Evolutionary conservation across 495 filamentous ascomycete genomes (phyloP).

Genomic region (Xylaria bambusicola): DNA sequence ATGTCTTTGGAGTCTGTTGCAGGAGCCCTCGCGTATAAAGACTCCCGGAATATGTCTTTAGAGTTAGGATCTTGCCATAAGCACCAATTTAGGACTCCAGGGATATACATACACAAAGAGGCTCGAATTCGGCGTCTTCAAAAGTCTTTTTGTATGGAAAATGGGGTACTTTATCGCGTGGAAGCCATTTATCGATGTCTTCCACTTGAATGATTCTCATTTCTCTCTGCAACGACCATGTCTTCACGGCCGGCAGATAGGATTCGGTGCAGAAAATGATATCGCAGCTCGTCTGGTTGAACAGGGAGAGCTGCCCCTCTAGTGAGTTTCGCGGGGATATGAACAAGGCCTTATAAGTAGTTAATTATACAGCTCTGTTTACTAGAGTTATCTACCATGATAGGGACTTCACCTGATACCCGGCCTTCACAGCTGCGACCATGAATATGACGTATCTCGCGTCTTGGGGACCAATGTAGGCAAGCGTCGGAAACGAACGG

Average conservation of each 20-base stretch:
- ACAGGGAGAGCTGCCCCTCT: constrained; percentile 39
- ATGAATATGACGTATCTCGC: constrained; percentile 31
- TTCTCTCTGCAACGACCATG: no score
- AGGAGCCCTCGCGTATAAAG: no score
- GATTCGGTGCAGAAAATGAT: constrained; percentile 26
- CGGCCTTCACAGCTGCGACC: constrained; percentile 23
- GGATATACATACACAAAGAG: no score
- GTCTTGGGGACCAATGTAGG: constrained; percentile 30
- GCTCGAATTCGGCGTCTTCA: no score
- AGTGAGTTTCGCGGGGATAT: constrained; percentile 42
- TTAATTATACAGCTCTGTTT: no score
- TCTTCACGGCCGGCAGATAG: constrained; percentile 29
- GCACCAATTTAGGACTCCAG: no score
- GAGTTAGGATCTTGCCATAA: constrained; percentile 22
- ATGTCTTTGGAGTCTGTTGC: no score
- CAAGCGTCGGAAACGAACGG: constrained; percentile 16
- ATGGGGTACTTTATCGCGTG: constrained; percentile 11
- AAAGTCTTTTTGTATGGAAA: no score
- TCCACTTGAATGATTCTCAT: no score
- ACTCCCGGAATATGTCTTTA: no score
- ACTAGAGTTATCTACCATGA: no score
- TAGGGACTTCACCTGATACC: no score
- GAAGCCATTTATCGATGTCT: constrained; percentile 26
- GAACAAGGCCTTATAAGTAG: constrained; percentile 20
- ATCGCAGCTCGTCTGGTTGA: constrained; percentile 37